Percentiles rank a stretch among this genome's conserved stretches.
These are phyloP conservation scores for Chaetomidium leptoderma DNA, from an alignment of 495 filamentous ascomycete species.

Conservation along the genomic window DNA sequence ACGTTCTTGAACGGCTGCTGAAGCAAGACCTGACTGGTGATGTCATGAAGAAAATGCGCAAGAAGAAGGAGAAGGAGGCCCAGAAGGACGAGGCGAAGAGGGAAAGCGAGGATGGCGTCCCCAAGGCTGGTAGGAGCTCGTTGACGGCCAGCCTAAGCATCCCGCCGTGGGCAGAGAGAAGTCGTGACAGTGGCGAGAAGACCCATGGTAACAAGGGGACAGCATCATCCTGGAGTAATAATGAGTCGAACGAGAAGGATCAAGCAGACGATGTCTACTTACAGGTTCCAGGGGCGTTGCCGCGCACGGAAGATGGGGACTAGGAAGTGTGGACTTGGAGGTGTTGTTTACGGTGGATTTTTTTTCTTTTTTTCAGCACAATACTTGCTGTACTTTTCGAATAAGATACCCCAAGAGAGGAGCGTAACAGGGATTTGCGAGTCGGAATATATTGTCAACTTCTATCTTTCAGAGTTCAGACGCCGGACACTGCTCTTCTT, in stretches of 20 bases:
- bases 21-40: slow-evolving; percentile 68
- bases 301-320: not conserved
- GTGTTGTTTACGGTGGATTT: too few relatives aligned
- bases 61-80: slow-evolving; percentile 46
- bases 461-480: too few relatives aligned
- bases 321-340: too few relatives aligned
- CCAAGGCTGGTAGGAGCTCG: not conserved
- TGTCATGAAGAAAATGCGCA: slow-evolving; percentile 67
- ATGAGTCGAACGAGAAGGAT: not conserved
- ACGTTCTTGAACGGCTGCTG: slow-evolving; percentile 68
- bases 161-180: not conserved
- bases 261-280: not conserved
- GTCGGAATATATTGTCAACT: too few relatives aligned
- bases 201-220: not conserved
- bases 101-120: not conserved
- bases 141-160: not conserved
- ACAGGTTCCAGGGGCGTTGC: not conserved
- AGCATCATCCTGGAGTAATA: not conserved
- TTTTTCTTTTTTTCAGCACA: too few relatives aligned
- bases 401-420: too few relatives aligned
- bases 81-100: slow-evolving; percentile 13
- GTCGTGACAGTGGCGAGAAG: not conserved
- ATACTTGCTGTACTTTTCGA: too few relatives aligned
- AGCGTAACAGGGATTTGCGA: too few relatives aligned
- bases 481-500: too few relatives aligned